Percentiles rank a stretch among this genome's conserved stretches.
These are phyloP conservation scores for Fusarium camptoceras DNA, from an alignment of 2,329 filamentous ascomycete genomes.

Conservation along the genomic window DNA sequence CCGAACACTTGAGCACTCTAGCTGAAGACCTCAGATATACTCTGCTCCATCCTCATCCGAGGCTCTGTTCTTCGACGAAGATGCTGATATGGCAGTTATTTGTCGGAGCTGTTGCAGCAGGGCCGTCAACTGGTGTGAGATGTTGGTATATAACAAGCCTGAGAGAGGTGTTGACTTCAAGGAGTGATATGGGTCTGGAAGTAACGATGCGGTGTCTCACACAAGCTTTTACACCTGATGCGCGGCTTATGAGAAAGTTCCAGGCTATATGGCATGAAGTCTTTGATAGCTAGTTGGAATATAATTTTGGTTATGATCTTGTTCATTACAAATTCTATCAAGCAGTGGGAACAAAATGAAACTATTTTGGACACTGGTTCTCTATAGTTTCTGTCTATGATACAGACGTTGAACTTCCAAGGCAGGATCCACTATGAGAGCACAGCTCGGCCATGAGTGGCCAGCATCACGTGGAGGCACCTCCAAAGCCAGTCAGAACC, in stretches of 20 bases:
- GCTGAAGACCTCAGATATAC: constrained; percentile 17
- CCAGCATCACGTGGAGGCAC: constrained; percentile 2
- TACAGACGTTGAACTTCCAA: neutral
- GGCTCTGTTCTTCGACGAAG: constrained; percentile 33
- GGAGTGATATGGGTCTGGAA: neutral
- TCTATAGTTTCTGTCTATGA: neutral
- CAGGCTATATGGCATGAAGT: constrained; percentile 18
- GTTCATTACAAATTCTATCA: too few species aligned
- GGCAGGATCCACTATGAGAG: neutral
- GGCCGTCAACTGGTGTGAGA: neutral
- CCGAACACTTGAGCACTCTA: neutral
- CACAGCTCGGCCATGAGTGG: neutral
- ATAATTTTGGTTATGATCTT: too few species aligned
- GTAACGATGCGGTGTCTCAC: neutral
- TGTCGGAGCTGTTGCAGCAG: constrained; percentile 30
- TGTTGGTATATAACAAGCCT: constrained; percentile 19
- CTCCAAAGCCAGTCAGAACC: neutral
- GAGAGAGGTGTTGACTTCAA: constrained; percentile 1
- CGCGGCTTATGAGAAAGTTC: neutral
- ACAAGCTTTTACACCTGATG: neutral
- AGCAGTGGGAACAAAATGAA: too few species aligned
- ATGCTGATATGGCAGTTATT: constrained; percentile 40
- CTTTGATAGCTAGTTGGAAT: neutral
- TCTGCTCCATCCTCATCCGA: constrained; percentile 16
- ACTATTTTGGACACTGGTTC: too few species aligned